These are phyloP conservation scores for Leccinum rimulosum DNA, from an alignment of 768 basidiomycete genomes.

Conservation along the genomic window DNA sequence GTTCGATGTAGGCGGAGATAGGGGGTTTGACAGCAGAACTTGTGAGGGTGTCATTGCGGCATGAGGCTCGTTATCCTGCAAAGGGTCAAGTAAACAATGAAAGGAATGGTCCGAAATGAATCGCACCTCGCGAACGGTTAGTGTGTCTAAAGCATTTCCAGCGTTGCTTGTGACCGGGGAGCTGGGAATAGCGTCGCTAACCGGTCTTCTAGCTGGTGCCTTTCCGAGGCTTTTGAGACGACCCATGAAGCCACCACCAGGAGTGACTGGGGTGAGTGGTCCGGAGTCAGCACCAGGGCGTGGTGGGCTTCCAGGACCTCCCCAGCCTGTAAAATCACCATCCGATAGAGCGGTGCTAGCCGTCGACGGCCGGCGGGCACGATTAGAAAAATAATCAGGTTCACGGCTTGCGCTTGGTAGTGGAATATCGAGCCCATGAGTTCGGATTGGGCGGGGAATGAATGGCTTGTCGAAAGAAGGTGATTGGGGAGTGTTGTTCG, in stretches of 20 bases:
- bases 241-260: constrained; percentile 67
- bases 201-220: constrained; percentile 38
- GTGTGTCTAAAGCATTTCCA: constrained; percentile 15
- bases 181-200: constrained; percentile 21
- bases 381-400: constrained; percentile 54
- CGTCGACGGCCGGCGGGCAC: constrained; percentile 45
- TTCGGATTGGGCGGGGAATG: constrained; percentile 38
- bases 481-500: constrained; percentile 44
- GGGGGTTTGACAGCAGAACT: constrained; percentile 48
- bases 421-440: constrained; percentile 43
- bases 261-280: constrained; percentile 47
- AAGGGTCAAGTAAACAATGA: constrained; percentile 1
- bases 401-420: constrained; percentile 30
- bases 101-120: background rate
- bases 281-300: constrained; percentile 30
- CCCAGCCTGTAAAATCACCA: constrained; percentile 49
- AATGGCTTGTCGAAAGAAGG: constrained; percentile 33
- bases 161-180: constrained; percentile 22
- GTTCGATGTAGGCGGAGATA: constrained; percentile 62
- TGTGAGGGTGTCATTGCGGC: constrained; percentile 52
- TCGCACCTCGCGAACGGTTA: constrained; percentile 26
- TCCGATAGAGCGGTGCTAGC: constrained; percentile 42
- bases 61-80: constrained; percentile 27
- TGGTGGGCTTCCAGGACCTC: constrained; percentile 36
- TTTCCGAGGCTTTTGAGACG: constrained; percentile 75